These are phyloP conservation scores for Eucalyptus regnans DNA, from an alignment of 345 rosid species.

Conservation along the genomic window DNA sequence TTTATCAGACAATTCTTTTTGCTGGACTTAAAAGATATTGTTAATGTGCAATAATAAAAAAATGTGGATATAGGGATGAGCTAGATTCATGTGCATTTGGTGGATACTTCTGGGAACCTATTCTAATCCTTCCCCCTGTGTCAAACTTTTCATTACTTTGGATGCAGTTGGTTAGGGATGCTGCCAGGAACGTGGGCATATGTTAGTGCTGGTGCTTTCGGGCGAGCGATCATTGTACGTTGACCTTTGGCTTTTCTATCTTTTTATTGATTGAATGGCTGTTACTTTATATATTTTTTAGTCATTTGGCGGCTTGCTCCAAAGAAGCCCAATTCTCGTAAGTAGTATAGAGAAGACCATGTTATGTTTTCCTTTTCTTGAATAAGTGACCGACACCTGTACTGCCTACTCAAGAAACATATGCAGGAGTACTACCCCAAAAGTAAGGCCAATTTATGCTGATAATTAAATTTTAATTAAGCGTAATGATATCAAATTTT, in stretches of 20 bases:
- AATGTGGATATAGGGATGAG: neutral
- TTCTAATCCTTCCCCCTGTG: neutral
- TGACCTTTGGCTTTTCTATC: neutral
- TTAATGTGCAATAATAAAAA: neutral
- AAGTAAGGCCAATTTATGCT: neutral
- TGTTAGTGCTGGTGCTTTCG: conserved; percentile 94
- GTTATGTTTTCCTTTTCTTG: neutral
- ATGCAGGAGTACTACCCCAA: neutral
- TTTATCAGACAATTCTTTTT: neutral
- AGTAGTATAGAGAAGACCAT: neutral
- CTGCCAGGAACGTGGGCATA: conserved; percentile 99
- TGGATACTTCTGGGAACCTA: neutral
- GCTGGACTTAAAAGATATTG: neutral
- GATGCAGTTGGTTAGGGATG: conserved; percentile 95
- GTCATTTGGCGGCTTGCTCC: neutral
- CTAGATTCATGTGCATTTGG: neutral
- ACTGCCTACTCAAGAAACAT: neutral
- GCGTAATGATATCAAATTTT: neutral
- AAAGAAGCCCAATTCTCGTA: neutral
- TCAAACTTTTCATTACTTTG: neutral
- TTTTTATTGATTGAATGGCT: neutral
- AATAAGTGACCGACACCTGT: neutral
- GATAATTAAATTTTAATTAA: neutral
- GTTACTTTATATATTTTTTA: neutral
- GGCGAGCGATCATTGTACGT: conserved; percentile 91